A percentile compares a stretch with the other conserved stretches of the same genome.
Evolutionary conservation across 176 grass and related monocot genomes (phyloP).

Genomic region (Hsuehochloa calcarea): DNA sequence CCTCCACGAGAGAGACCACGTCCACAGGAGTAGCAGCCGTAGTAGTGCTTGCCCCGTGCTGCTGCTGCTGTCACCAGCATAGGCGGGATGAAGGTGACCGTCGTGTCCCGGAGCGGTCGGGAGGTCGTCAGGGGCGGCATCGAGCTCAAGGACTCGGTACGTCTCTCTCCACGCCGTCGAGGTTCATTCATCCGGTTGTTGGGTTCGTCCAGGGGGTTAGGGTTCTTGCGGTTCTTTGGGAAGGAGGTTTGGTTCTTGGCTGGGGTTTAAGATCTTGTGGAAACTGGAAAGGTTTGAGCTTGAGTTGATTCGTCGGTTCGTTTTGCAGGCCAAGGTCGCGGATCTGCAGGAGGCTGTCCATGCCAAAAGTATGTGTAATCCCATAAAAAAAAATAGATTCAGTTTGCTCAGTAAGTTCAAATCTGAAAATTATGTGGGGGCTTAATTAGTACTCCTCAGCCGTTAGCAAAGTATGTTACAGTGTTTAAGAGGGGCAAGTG

Average conservation of each 20-base stretch:
- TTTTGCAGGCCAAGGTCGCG: constrained; percentile 82
- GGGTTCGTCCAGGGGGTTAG: too few relatives aligned
- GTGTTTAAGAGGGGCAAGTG: background rate
- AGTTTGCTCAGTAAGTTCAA: background rate
- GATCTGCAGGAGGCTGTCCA: constrained; percentile 87
- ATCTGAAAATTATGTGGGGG: background rate
- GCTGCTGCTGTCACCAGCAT: background rate
- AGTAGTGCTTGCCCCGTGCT: background rate
- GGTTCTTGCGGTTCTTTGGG: background rate
- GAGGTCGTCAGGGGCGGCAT: constrained; percentile 88
- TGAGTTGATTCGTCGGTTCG: constrained; percentile 11
- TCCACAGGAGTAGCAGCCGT: background rate
- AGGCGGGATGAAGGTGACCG: constrained; percentile 63
- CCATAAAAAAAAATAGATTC: background rate
- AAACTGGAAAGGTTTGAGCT: background rate
- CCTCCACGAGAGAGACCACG: too few relatives aligned
- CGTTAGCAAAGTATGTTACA: background rate
- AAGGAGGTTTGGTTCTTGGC: background rate
- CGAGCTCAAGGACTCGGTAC: constrained; percentile 67
- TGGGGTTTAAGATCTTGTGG: constrained; percentile 26
- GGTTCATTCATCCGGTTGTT: too few relatives aligned
- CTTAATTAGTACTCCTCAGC: background rate
- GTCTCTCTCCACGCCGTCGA: background rate
- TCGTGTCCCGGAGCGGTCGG: constrained; percentile 72
- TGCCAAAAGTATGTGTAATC: constrained; percentile 50